Evolutionary conservation across 148 eudicot genomes (phyloP).

Genomic region (Polygonum aviculare): DNA sequence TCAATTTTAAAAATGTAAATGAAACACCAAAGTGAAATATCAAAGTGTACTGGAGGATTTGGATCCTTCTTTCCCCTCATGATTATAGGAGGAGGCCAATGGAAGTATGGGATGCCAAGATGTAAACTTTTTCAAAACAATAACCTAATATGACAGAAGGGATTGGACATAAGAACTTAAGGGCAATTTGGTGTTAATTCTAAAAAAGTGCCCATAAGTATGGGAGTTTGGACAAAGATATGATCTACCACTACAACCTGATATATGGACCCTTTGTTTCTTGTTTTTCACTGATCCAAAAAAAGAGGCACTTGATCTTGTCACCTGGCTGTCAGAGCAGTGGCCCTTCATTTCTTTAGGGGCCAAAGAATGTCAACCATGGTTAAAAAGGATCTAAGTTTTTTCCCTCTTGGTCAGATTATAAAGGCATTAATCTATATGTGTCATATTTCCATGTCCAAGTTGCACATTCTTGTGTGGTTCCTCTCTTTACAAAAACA

Average conservation of each 20-base stretch:
- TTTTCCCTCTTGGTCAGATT: background rate
- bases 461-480: background rate
- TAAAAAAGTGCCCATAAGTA: background rate
- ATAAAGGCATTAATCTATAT: too few relatives aligned
- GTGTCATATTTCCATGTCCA: constrained; percentile 1
- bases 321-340: background rate
- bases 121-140: background rate
- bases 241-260: background rate
- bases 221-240: background rate
- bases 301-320: background rate
- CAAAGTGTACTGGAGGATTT: too few relatives aligned
- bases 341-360: constrained; percentile 6
- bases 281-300: background rate
- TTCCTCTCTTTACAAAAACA: background rate
- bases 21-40: too few relatives aligned
- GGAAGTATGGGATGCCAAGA: background rate
- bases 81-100: background rate
- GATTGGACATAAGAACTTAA: background rate
- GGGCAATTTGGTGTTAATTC: background rate
- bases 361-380: constrained; percentile 2
- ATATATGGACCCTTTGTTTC: background rate
- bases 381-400: background rate
- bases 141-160: background rate
- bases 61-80: background rate
- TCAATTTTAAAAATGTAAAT: too few relatives aligned